phyloP scores from a whole-genome alignment of 176 grass and related monocot species.

The Ampelocalamus luodianensis region DNA sequence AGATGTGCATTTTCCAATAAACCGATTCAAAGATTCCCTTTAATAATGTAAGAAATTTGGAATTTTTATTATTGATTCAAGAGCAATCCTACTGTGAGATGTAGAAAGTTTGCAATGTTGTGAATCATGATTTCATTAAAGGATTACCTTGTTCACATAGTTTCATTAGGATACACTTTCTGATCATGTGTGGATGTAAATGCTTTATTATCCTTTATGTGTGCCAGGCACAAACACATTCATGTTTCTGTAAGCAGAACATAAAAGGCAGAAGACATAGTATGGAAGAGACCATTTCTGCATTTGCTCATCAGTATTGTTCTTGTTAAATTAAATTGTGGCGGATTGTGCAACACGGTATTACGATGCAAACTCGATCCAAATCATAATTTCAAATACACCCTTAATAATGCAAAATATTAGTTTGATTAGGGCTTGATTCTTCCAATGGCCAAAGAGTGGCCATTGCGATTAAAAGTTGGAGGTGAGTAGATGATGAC shows the following conservation, averaged over 20 bases:
- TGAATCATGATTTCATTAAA: not conserved
- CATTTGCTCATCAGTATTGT: not conserved
- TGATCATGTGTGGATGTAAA: not conserved
- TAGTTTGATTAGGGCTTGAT: not conserved
- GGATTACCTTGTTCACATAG: not conserved
- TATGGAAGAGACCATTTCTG: not conserved
- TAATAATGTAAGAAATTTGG: not conserved
- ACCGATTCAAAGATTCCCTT: not conserved
- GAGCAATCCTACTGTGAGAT: not conserved
- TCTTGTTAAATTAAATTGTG: not conserved
- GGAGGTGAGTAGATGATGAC: not conserved
- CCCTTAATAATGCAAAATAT: not conserved
- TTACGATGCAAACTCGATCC: not conserved
- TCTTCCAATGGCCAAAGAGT: not conserved
- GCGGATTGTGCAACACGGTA: not conserved
- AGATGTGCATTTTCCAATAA: not conserved
- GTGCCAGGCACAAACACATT: not conserved
- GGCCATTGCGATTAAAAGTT: conserved; percentile 28
- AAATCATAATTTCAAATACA: not conserved
- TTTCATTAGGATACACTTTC: conserved; percentile 11
- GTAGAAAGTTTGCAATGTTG: not conserved
- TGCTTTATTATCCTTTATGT: not conserved
- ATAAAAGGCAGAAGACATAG: not conserved
- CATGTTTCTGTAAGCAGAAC: not conserved
- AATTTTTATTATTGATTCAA: not conserved